phyloP scores from a whole-genome alignment of 768 basidiomycete genomes.

The Boletus fagicola region DNA sequence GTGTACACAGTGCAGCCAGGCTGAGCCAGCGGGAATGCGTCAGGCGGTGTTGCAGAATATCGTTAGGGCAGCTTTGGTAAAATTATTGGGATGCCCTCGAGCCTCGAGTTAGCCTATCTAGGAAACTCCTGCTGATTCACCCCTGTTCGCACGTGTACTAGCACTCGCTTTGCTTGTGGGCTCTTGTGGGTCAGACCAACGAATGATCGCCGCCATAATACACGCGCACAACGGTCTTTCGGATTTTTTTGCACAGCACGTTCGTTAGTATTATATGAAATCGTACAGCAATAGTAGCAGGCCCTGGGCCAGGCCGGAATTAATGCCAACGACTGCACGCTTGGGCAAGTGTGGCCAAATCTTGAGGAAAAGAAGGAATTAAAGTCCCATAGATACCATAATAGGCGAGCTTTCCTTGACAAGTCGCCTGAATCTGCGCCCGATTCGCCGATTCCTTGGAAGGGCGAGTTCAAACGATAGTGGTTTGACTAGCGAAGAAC shows the following conservation, averaged over 20 bases:
- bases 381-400: constrained; percentile 26
- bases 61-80: background rate
- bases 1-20: constrained; percentile 21
- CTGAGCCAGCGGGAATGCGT: constrained; percentile 12
- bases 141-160: background rate
- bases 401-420: constrained; percentile 34
- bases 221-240: background rate
- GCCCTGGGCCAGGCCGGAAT: background rate
- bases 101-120: background rate
- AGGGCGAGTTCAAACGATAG: constrained; percentile 52
- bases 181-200: background rate
- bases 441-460: constrained; percentile 42
- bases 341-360: background rate
- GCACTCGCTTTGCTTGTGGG: background rate
- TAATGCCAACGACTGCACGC: background rate
- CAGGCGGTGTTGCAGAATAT: constrained; percentile 18
- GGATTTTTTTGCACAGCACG: background rate
- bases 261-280: background rate
- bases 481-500: constrained; percentile 42
- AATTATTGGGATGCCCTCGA: background rate
- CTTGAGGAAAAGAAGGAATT: background rate
- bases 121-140: background rate
- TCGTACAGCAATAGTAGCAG: background rate
- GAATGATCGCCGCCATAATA: background rate
- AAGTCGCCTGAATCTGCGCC: constrained; percentile 45